phyloP scores from a whole-genome alignment of 176 grass and related monocot genomes.

The Oryza officinalis region DNA sequence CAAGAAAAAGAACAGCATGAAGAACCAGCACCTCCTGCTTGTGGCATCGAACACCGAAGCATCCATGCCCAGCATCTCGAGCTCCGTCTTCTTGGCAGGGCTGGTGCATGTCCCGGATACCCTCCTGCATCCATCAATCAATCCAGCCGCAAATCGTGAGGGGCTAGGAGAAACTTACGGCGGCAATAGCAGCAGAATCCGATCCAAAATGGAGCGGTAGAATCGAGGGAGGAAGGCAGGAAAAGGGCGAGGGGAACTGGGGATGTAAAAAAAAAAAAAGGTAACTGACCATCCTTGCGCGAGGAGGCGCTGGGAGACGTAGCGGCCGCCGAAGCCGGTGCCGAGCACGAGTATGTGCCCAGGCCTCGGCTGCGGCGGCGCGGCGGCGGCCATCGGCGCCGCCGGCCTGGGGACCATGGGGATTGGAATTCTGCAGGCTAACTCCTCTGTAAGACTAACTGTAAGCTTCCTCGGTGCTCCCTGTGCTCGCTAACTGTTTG shows the following conservation, averaged over 20 bases:
- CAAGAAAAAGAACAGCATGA: background rate
- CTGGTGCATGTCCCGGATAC: slow-evolving; percentile 71
- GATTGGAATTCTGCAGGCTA: background rate
- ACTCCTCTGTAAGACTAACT: too few species aligned
- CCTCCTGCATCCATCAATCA: slow-evolving; percentile 38
- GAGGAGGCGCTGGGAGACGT: slow-evolving; percentile 58
- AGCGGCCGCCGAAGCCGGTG: slow-evolving; percentile 71
- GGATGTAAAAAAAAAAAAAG: background rate
- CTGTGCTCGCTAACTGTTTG: too few species aligned
- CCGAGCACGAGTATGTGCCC: slow-evolving; percentile 64
- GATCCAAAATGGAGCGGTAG: background rate
- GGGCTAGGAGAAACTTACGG: background rate
- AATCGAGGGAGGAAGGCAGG: too few species aligned
- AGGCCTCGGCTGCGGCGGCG: slow-evolving; percentile 10
- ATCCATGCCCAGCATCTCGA: slow-evolving; percentile 57
- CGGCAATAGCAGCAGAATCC: background rate
- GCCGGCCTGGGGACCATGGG: slow-evolving; percentile 10
- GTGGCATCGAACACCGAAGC: slow-evolving; percentile 66
- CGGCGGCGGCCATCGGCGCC: background rate
- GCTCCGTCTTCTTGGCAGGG: slow-evolving; percentile 50
- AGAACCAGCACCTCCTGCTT: slow-evolving; percentile 42
- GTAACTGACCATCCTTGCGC: slow-evolving; percentile 53
- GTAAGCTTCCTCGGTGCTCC: too few species aligned
- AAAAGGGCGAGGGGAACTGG: too few species aligned
- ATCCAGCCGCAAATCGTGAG: background rate